These are phyloP conservation scores for Saccharomycopsis vini DNA, from an alignment of 805 yeast genomes.

Conservation along the genomic window DNA sequence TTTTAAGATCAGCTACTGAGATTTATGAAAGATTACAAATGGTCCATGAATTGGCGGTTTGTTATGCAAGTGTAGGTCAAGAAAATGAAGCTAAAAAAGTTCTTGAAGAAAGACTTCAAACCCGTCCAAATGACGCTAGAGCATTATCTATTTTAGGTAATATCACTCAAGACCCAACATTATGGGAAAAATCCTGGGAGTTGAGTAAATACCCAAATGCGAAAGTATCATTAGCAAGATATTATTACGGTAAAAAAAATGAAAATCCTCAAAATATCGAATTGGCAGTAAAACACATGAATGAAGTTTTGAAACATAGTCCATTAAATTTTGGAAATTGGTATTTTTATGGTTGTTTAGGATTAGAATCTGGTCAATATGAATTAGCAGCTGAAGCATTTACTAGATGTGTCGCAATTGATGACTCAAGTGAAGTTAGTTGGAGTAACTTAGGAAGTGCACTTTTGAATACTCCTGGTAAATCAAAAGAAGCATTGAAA, in stretches of 20 bases:
- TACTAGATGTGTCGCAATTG: constrained; percentile 79
- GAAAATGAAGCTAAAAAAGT: constrained; percentile 56
- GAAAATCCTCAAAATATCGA: constrained; percentile 43
- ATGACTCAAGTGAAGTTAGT: constrained; percentile 68
- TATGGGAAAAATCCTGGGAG: constrained; percentile 86
- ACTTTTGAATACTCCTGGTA: constrained; percentile 48
- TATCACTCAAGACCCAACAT: constrained; percentile 59
- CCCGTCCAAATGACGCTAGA: constrained; percentile 69
- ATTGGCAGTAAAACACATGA: constrained; percentile 57
- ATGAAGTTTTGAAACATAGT: constrained; percentile 63
- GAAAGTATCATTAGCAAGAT: constrained; percentile 71
- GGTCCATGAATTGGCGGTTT: constrained; percentile 78
- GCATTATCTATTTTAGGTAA: constrained; percentile 83
- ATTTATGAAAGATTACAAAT: constrained; percentile 73
- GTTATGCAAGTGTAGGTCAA: constrained; percentile 80
- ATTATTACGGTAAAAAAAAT: constrained; percentile 57
- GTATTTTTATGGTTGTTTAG: constrained; percentile 89
- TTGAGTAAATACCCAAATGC: constrained; percentile 77
- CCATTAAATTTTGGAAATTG: constrained; percentile 76
- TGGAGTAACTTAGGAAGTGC: constrained; percentile 93
- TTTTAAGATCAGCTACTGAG: constrained; percentile 77
- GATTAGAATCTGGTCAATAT: constrained; percentile 61
- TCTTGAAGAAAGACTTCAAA: constrained; percentile 42
- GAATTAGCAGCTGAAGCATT: constrained; percentile 85
- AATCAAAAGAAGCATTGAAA: constrained; percentile 68